Base-by-base conservation (phyloP, 2,329 filamentous ascomycete genomes). In the Fusarium sublunatum region DNA sequence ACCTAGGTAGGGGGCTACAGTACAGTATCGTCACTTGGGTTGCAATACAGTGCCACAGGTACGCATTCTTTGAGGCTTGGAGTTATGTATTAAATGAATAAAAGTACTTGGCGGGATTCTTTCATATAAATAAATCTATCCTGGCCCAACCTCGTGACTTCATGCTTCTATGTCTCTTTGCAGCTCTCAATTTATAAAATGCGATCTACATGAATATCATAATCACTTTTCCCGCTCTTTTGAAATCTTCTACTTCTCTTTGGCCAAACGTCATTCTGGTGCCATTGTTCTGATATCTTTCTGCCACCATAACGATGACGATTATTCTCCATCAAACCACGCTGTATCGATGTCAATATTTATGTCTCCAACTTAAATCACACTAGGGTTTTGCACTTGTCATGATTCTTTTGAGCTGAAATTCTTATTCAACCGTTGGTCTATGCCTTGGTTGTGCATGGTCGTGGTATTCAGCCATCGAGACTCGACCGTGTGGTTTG, bases 21-120 rank as follows among this genome's bases (percentile, higher is more conserved):
- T 22, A 62, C 51, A 58, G 47, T 53, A 40, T 34, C 42, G 24
- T 36, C 39, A 34, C 35, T 36, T n/a, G 11, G n/a, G 35, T 47
- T 42, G 32, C 35, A 28, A 40, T 50, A 60, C 59, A 46, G 44
- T 59, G 31, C 32, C 19, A n/a, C 22, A 38, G 9, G 6, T 15
- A 12, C 34, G 22, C n/a, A n/a, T n/a, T n/a, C n/a, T 36, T 34
- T 35, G 25, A 36, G 40, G 31, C 25, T 31, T 36, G 22, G 19
- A 19, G 19, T 19, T 26, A 10, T 42, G 26, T 25, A 36, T 38
- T 9, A 45, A 5, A 11, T 11, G 10, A 31, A 10, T 31, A 28
- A 10, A 7, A 7, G 4, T 6, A 32, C 31, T 32, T 32, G 31
- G 31, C 19, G 19, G 19, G 19, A 19, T 19, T 19, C 19, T 19